Evolutionary conservation across 2,329 filamentous ascomycete genomes (phyloP), one percentile per base, ranked within the genome.

Genomic region (Beauveria sp.): DNA sequence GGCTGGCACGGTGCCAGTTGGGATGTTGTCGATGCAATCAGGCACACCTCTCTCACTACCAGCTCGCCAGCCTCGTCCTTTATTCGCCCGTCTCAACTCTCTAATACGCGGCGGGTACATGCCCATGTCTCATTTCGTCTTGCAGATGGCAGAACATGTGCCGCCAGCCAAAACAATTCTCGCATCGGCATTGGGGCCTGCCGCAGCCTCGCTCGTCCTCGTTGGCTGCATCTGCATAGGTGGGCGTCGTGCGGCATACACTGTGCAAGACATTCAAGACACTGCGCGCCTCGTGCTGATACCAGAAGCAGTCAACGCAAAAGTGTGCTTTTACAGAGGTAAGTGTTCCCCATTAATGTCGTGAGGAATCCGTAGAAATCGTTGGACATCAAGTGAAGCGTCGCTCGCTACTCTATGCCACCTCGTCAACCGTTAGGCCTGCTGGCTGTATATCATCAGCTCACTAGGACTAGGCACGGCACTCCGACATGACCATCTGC

Each of bases 161-260:
- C 30, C 18, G n/a, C 43, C 45, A 58, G 46, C 34, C 34, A 43
- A 52, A 52, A 59, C 57, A 38, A 52, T 46, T 5, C 34, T 10
- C 22, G 22, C 46, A 42, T 34, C 45, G 30, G 45, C 46, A 42
- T 42, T 58, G 18, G 34, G 46, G 46, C 56, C 30, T 47, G 26
- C 55, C 55, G 55, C 56, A 50, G 43, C 45, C 55, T 45, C 20
- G 55, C 55, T 20, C 43, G 34, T 28, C 12, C 46, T 49, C 43
- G 55, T 50, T 58, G 56, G 56, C 56, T 42, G 56, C 46, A 42
- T 51, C 38, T 43, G 38, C 57, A 43, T 30, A 40, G 34, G 45
- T 28, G 30, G 46, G 34, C 38, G 40, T 10, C 7, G 22, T 18
- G 30, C 38, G 46, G 16, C 38, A 52, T 49, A 43, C 45, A 38